Evolutionary conservation across 1,139 yeast species (phyloP).

Genomic region (Lodderomyces parapsilosis): DNA sequence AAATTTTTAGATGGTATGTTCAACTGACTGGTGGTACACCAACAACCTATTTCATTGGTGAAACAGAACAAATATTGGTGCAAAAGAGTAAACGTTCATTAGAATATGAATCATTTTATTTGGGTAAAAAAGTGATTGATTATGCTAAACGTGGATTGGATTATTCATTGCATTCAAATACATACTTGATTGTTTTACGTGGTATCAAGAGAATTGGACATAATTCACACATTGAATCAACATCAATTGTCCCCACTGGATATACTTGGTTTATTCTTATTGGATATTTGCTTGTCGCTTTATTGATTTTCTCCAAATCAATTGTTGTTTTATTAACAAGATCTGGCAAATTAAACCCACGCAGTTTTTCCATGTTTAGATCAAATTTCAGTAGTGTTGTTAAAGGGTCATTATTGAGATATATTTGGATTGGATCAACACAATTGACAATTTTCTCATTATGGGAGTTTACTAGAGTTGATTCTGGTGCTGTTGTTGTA

Average conservation of each 20-base stretch:
- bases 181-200: slow-evolving; percentile 59
- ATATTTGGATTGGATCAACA: slow-evolving; percentile 72
- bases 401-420: slow-evolving; percentile 69
- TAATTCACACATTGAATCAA: slow-evolving; percentile 65
- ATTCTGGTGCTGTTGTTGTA: slow-evolving; percentile 74
- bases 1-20: slow-evolving; percentile 77
- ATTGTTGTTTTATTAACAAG: slow-evolving; percentile 45
- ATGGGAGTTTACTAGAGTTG: slow-evolving; percentile 71
- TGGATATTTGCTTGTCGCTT: slow-evolving; percentile 50
- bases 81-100: slow-evolving; percentile 50
- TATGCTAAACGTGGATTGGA: slow-evolving; percentile 27
- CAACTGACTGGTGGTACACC: slow-evolving; percentile 80
- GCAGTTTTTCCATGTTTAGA: slow-evolving; percentile 50
- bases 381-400: slow-evolving; percentile 52
- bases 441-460: slow-evolving; percentile 67
- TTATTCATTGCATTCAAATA: slow-evolving; percentile 34
- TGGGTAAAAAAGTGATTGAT: slow-evolving; percentile 16
- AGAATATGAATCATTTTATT: slow-evolving; percentile 13
- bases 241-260: slow-evolving; percentile 73
- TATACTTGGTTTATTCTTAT: slow-evolving; percentile 70
- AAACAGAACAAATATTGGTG: slow-evolving; percentile 60
- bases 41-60: slow-evolving; percentile 54
- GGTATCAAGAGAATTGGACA: slow-evolving; percentile 76
- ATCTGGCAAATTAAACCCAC: slow-evolving; percentile 45
- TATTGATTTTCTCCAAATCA: slow-evolving; percentile 55